Evolutionary conservation across 2,329 filamentous ascomycete genomes (phyloP), one percentile per base, ranked within the genome.

Genomic region (Neofusicoccum sp.): DNA sequence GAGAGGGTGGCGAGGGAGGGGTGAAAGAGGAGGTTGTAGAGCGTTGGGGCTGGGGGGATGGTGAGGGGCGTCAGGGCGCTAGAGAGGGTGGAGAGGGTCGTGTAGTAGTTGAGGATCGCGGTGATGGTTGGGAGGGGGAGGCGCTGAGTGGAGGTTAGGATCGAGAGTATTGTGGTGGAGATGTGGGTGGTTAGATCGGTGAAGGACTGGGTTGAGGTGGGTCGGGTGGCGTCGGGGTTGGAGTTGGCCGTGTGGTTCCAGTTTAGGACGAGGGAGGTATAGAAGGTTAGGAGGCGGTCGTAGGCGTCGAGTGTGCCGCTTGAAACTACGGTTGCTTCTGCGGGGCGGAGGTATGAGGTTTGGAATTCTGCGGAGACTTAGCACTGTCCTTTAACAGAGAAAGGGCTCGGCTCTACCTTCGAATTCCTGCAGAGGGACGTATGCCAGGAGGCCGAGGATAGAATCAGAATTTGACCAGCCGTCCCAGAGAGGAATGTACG

Each of bases 11-110:
- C 82, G 12, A 86, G 78, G 2, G 86, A 89, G 20, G 81, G 76
- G 61, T 81, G 83, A 71, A 95, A 92, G 64, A 87, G 79, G 40
- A 95, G 78, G 8, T 82, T 82, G 74, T 95, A 95, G 24, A 93
- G 80, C 8, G 91, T 81, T 3, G 83, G 78, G 1, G 86, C 80
- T 0, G 87, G 81, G 0, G 90, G 91, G 20, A 92, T 82, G 60
- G 85, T 82, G 64, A 93, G 85, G 26, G 86, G 84, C 41, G 91
- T 80, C 26, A 65, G 24, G 5, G 66, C 68, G 14, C 66, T 65
- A 31, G 61, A 61, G 12, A 57, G 48, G 1, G 40, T 49, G 36
- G 79, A 75, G 5, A 85, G 79, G 58, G 83, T 78, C 72, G 89
- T 90, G 74, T 93, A 92, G 69, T 87, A 85, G 34, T 90, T 80